Percentiles rank a stretch among this genome's conserved stretches.
These are phyloP conservation scores for Wickerhamomyces hampshirensis DNA, from an alignment of 805 yeast species.

Conservation along the genomic window DNA sequence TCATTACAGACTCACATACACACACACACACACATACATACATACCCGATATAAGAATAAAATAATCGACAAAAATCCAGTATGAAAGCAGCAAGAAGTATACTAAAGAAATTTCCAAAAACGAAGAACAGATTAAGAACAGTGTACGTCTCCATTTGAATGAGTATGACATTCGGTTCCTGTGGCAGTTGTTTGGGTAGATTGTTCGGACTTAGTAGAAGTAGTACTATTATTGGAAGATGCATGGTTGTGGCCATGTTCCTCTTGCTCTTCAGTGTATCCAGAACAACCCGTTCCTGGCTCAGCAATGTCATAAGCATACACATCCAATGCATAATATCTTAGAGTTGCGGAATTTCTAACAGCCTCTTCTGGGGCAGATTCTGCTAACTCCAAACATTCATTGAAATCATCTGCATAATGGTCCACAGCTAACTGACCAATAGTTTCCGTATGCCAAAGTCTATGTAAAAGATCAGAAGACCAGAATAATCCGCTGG, in stretches of 20 bases:
- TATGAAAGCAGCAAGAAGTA: no score
- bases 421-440: slow-evolving; percentile 30
- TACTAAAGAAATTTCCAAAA: no score
- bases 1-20: no score
- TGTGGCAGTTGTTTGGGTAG: slow-evolving; percentile 7
- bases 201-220: no score
- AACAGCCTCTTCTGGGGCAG: slow-evolving; percentile 30
- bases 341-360: slow-evolving; percentile 30
- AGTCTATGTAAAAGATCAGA: slow-evolving; percentile 36
- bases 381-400: slow-evolving; percentile 29
- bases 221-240: neutral
- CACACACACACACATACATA: no score
- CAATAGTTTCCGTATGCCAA: slow-evolving; percentile 31
- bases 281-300: slow-evolving; percentile 28
- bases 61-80: no score
- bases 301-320: slow-evolving; percentile 24
- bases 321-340: slow-evolving; percentile 29
- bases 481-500: slow-evolving; percentile 28
- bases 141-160: slow-evolving; percentile 16
- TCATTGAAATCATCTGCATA: slow-evolving; percentile 33
- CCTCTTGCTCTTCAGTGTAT: slow-evolving; percentile 7
- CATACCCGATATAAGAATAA: no score
- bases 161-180: slow-evolving; percentile 21
- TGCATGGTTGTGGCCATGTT: slow-evolving; percentile 2
- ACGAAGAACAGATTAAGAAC: no score